Evolutionary conservation across 2,329 filamentous ascomycete species (phyloP).

Genomic region (Colletotrichum euphorbiae): DNA sequence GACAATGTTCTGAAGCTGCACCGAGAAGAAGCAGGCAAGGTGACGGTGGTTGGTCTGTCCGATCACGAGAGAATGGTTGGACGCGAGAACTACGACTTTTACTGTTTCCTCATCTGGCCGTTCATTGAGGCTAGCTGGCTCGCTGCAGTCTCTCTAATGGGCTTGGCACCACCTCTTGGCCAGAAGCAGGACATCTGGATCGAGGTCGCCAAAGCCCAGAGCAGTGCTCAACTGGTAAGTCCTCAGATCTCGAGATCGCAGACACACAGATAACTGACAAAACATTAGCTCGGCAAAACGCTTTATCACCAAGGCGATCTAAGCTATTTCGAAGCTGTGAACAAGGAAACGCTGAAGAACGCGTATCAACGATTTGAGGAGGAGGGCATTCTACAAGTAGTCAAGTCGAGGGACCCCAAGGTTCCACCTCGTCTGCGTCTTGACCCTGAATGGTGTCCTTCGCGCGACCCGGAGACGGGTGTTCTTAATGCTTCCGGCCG

Average conservation of each 20-base stretch:
- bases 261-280: conserved; percentile 35
- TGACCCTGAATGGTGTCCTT: conserved; percentile 79
- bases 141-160: conserved; percentile 87
- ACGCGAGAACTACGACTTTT: conserved; percentile 97
- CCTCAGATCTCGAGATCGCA: background rate
- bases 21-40: conserved; percentile 64
- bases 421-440: conserved; percentile 73
- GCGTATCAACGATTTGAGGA: conserved; percentile 89
- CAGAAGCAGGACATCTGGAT: conserved; percentile 80
- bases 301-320: conserved; percentile 97
- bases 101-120: conserved; percentile 98
- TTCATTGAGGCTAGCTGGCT: conserved; percentile 97
- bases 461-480: conserved; percentile 71
- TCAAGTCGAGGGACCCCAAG: conserved; percentile 75
- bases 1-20: conserved; percentile 81
- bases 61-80: conserved; percentile 81
- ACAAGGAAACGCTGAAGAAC: conserved; percentile 97
- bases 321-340: conserved; percentile 97
- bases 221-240: conserved; percentile 81
- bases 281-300: conserved; percentile 84
- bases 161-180: conserved; percentile 77
- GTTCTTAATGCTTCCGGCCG: conserved; percentile 76
- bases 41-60: conserved; percentile 79
- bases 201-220: conserved; percentile 80
- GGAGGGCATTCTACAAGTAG: conserved; percentile 85